Evolutionary conservation across 257 asterid species (phyloP), one percentile per base, ranked within the genome.

Genomic region (Jaltomata sinuosa): DNA sequence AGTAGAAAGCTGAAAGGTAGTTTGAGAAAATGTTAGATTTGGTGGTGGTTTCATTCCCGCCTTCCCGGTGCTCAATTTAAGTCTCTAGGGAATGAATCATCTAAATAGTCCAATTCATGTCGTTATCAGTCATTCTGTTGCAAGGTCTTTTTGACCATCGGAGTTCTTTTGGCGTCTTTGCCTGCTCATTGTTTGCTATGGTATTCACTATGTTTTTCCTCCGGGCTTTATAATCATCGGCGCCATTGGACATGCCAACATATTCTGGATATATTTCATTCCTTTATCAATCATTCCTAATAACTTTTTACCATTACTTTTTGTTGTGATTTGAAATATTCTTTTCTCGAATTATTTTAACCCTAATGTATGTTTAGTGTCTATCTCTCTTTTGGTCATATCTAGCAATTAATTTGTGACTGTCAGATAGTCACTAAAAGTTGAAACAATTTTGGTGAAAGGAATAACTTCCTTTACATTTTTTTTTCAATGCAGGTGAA

Each of bases 401-500:
- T 4, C 10, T 65, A 45, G 21, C 50, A 19, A 36, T 83, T 40
- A 34, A 52, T 36, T 21, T 15, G 47, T 53, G 45, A 53, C 22
- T 42, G 21, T 84, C 79, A 50, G 7, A 42, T 45, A 18, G 22
- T 34, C 79, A 55, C 49, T 36, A 45, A 74, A 15, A 21, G 14
- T 50, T 11, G 25, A 62, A 10, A 42, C 2, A 10, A 2, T 31
- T 72, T 45, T 40, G 11, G 55, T 50, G 55, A 14, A n/a, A 55
- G 29, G 31, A 21, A 55, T 55, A 9, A 55, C 64, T 55, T 55
- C 3, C 53, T 50, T 69, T 53, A 74, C 67, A 34, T 49, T 42
- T 80, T 42, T 64, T 34, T 57, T 3, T 53, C 49, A 67, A 18
- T 74, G 85, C 91, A 88, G 91, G 91, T 62, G 85, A 84, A 69